These are phyloP conservation scores for Vishniacozyma victoriae DNA, from an alignment of 768 basidiomycete genomes.

Conservation along the genomic window DNA sequence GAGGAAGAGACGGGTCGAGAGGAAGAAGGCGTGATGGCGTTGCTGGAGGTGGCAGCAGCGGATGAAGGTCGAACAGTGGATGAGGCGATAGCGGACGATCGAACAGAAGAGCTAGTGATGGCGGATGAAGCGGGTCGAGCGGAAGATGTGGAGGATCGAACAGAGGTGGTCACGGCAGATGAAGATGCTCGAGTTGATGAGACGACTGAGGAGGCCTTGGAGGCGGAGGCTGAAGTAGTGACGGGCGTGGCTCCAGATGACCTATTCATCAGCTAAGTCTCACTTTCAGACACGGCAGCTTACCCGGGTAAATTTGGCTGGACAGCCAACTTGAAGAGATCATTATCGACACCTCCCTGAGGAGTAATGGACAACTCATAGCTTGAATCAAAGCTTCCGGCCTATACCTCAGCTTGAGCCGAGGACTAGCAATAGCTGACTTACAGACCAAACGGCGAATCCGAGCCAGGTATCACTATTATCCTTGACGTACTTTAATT, in stretches of 20 bases:
- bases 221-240: not conserved
- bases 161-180: not conserved
- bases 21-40: not conserved
- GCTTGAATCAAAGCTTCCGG: conserved; percentile 55
- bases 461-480: conserved; percentile 52
- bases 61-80: not conserved
- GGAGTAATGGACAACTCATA: conserved; percentile 56
- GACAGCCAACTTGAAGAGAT: conserved; percentile 29
- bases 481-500: conserved; percentile 53
- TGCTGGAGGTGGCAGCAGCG: not conserved
- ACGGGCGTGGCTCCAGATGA: too few relatives aligned
- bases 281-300: not conserved
- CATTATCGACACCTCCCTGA: conserved; percentile 48
- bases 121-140: not conserved
- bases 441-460: conserved; percentile 55
- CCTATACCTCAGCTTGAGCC: conserved; percentile 2
- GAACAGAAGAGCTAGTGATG: not conserved
- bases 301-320: conserved; percentile 25
- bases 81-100: not conserved
- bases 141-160: not conserved
- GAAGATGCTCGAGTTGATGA: not conserved
- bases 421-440: not conserved
- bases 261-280: not conserved
- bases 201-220: not conserved
- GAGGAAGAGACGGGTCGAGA: not conserved